Evolutionary conservation across 139 green algal genomes (phyloP).

Genomic region (Tetradesmus obliquus): DNA sequence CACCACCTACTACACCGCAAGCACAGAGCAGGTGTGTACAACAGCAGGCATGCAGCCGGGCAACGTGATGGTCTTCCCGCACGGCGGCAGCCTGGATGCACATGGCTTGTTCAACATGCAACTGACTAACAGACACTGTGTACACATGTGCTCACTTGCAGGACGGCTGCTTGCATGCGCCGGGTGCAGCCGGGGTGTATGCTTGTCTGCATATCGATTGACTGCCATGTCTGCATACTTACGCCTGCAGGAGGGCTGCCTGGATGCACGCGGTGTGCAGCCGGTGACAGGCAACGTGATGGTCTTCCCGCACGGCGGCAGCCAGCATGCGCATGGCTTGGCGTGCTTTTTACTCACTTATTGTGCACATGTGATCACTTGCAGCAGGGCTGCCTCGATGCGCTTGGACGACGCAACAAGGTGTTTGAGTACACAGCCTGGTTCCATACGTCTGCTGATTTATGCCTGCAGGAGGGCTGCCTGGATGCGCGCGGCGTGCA

Average conservation of each 20-base stretch:
- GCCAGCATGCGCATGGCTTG: no score
- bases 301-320: slow-evolving; percentile 71
- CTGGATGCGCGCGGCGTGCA: slow-evolving; percentile 61
- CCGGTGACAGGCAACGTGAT: slow-evolving; percentile 58
- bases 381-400: no score
- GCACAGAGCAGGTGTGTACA: background rate
- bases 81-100: slow-evolving; percentile 53
- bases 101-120: no score
- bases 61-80: slow-evolving; percentile 68
- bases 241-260: slow-evolving; percentile 26
- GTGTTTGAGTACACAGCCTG: no score
- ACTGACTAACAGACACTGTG: no score
- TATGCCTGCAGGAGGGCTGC: slow-evolving; percentile 22
- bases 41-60: slow-evolving; percentile 34
- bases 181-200: no score
- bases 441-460: background rate
- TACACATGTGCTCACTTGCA: no score
- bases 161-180: no score
- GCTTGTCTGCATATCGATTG: no score
- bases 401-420: no score
- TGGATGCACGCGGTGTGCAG: slow-evolving; percentile 60
- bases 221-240: background rate
- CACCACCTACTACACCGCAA: slow-evolving; percentile 67
- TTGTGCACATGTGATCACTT: no score
- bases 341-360: no score